These are phyloP conservation scores for Solanum gandarillasii DNA, from an alignment of 257 asterid species.

Conservation along the genomic window DNA sequence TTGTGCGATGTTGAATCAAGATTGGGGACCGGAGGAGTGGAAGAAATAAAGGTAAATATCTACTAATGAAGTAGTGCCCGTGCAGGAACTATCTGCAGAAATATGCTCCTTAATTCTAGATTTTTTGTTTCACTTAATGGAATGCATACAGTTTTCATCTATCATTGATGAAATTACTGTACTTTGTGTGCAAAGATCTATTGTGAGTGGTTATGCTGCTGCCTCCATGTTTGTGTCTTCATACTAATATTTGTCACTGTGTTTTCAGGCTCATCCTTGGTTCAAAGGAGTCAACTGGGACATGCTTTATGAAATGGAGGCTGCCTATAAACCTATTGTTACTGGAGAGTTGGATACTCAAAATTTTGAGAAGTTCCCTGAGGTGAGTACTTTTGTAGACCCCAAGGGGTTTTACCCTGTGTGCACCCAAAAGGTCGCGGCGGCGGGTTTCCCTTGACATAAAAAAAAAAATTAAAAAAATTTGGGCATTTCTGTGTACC, in stretches of 20 bases:
- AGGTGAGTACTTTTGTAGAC: constrained; percentile 30
- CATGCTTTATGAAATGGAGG: constrained; percentile 82
- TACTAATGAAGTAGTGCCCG: not conserved
- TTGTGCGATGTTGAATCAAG: constrained; percentile 88
- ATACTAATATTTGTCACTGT: not conserved
- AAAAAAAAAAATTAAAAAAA: too few species aligned
- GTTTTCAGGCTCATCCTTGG: constrained; percentile 90
- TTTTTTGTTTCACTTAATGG: not conserved
- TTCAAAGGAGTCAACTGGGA: constrained; percentile 75
- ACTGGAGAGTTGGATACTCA: constrained; percentile 91
- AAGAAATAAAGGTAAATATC: constrained; percentile 71
- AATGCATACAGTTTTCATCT: not conserved
- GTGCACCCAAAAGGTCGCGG: too few species aligned
- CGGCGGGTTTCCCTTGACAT: too few species aligned
- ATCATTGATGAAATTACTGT: not conserved
- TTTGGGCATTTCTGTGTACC: not conserved
- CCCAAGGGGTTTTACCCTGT: too few species aligned
- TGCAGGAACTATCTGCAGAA: not conserved
- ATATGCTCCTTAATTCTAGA: not conserved
- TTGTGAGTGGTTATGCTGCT: not conserved
- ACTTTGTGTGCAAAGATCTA: not conserved
- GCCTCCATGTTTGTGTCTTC: not conserved
- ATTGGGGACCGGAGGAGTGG: constrained; percentile 91
- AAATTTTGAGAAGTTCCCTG: constrained; percentile 86
- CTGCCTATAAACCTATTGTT: constrained; percentile 88